Evolutionary conservation across 768 basidiomycete genomes (phyloP).

Genomic region (Stropharia rugosoannulata): DNA sequence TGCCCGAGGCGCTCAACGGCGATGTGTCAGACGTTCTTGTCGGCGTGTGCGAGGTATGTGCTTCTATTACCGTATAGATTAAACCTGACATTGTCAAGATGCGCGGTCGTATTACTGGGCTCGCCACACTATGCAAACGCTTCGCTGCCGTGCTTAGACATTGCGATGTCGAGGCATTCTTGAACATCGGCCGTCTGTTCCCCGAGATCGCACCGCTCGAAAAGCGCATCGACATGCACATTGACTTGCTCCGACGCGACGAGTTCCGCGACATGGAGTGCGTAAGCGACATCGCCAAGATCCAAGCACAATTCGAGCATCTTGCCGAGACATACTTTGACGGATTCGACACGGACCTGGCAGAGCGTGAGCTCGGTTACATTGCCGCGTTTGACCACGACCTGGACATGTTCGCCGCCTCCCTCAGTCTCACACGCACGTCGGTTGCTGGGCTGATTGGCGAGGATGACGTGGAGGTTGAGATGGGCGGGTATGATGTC

Average conservation of each 20-base stretch:
- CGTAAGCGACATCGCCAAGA: constrained; percentile 69
- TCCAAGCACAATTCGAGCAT: constrained; percentile 93
- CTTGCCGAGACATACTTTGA: constrained; percentile 85
- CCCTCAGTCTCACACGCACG: constrained; percentile 88
- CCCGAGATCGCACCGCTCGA: constrained; percentile 87
- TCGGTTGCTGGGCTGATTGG: constrained; percentile 68
- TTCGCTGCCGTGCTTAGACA: constrained; percentile 82
- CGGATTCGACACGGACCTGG: constrained; percentile 82
- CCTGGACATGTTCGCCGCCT: constrained; percentile 91
- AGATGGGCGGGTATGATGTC: constrained; percentile 74
- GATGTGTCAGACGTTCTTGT: constrained; percentile 83
- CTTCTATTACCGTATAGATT: neutral
- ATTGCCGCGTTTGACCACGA: constrained; percentile 84
- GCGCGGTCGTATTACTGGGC: constrained; percentile 76
- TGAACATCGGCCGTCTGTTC: constrained; percentile 80
- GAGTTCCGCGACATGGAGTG: constrained; percentile 95
- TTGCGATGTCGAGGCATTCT: constrained; percentile 83
- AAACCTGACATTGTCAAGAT: constrained; percentile 47
- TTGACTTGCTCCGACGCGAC: constrained; percentile 79
- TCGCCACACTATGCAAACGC: constrained; percentile 84
- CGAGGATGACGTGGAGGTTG: constrained; percentile 74
- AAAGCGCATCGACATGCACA: constrained; percentile 89
- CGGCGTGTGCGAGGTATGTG: constrained; percentile 85
- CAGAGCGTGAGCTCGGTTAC: constrained; percentile 86
- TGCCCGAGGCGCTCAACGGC: constrained; percentile 84